phyloP scores from a whole-genome alignment of 306 rosid genomes.

The Senna siamea region DNA sequence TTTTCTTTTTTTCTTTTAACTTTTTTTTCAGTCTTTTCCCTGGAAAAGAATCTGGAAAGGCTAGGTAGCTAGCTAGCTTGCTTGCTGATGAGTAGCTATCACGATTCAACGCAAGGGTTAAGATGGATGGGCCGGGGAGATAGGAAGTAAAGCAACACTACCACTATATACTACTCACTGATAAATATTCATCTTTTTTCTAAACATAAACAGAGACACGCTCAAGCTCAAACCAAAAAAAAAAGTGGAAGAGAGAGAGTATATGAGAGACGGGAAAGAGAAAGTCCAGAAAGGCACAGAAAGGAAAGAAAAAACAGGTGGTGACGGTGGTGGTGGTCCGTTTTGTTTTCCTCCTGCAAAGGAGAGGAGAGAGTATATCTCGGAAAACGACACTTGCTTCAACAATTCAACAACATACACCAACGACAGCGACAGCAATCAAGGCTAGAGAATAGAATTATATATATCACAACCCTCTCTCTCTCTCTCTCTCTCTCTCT shows the following conservation, averaged over 20 bases:
- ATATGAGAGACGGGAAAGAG: too few species aligned
- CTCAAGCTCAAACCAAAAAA: too few species aligned
- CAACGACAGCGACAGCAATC: too few species aligned
- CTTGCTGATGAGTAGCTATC: not conserved
- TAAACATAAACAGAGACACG: slow-evolving; percentile 50
- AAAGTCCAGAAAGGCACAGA: slow-evolving; percentile 52
- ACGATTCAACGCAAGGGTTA: too few species aligned
- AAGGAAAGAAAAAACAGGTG: slow-evolving; percentile 15
- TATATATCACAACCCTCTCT: slow-evolving; percentile 30
- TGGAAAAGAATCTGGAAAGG: slow-evolving; percentile 48
- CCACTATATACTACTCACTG: too few species aligned
- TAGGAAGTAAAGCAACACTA: too few species aligned
- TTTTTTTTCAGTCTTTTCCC: slow-evolving; percentile 30
- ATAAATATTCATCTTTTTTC: slow-evolving; percentile 41
- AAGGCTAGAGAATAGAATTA: not conserved
- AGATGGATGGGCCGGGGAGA: too few species aligned
- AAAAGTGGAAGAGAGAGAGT: slow-evolving; percentile 40
- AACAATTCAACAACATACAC: too few species aligned
- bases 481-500: slow-evolving; percentile 37
- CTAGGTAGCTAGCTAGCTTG: slow-evolving; percentile 41
- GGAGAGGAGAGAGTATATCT: slow-evolving; percentile 58
- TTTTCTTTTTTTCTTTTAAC: slow-evolving; percentile 24
- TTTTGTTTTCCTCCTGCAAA: slow-evolving; percentile 48
- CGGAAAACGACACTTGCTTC: slow-evolving; percentile 80
- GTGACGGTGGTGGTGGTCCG: slow-evolving; percentile 45